Percentiles rank a stretch among this genome's conserved stretches.
Evolutionary conservation across 164 flowering plant species (phyloP).

Genomic region (Tinospora cordifolia): DNA sequence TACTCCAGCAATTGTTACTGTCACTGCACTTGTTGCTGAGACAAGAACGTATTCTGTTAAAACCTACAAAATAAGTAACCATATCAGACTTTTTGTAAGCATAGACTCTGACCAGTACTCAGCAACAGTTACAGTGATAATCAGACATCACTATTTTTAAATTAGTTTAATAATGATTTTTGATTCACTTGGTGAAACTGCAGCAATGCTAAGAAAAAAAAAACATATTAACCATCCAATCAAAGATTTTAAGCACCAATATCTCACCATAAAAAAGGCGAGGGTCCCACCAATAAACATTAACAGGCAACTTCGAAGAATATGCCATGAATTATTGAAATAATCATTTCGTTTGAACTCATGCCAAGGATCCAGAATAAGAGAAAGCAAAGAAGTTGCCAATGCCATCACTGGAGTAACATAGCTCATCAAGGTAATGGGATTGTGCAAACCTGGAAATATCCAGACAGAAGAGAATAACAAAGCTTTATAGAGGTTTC

Average conservation of each 20-base stretch:
- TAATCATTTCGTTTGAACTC: constrained; percentile 55
- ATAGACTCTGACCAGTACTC: neutral
- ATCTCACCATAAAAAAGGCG: constrained; percentile 85
- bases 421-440: constrained; percentile 88
- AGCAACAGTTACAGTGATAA: too few relatives aligned
- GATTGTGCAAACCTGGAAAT: constrained; percentile 78
- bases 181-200: neutral
- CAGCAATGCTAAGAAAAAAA: neutral
- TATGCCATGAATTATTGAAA: constrained; percentile 67
- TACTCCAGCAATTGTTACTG: constrained; percentile 95
- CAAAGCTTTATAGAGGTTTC: neutral
- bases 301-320: constrained; percentile 61
- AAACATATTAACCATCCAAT: neutral
- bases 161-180: neutral
- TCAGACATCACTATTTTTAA: neutral
- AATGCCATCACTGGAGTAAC: constrained; percentile 93
- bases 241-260: neutral
- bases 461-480: constrained; percentile 11
- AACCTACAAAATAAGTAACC: constrained; percentile 53
- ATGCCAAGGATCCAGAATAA: constrained; percentile 80
- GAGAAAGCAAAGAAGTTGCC: constrained; percentile 70
- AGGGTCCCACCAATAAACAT: constrained; percentile 92
- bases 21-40: constrained; percentile 95
- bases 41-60: constrained; percentile 83
- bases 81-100: neutral